Conservation (phyloP, 371 early-diverging fungal genomes). For the Haplosporangium sp. region DNA sequence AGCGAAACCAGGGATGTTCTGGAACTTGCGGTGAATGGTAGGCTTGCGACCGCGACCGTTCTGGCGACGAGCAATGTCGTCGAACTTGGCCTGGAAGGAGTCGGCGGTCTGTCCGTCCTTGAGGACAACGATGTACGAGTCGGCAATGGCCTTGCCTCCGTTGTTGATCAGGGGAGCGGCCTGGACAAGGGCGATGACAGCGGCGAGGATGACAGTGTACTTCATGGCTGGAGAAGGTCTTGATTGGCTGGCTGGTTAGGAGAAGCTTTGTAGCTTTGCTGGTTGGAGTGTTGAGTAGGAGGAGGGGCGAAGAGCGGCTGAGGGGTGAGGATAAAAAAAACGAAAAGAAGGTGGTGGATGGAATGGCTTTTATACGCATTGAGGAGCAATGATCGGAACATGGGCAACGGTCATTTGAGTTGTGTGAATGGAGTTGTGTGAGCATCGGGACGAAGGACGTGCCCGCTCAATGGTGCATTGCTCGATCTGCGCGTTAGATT, state of each 20-base stretch:
- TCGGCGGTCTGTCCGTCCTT: slow-evolving; percentile 22
- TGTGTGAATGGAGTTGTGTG: background rate
- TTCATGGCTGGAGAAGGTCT: slow-evolving; percentile 10
- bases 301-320: background rate
- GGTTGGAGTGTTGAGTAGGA: background rate
- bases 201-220: slow-evolving; percentile 27
- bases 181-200: slow-evolving; percentile 21
- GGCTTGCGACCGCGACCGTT: slow-evolving; percentile 21
- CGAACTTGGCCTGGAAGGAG: slow-evolving; percentile 21
- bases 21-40: slow-evolving; percentile 12
- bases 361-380: slow-evolving; percentile 3
- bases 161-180: slow-evolving; percentile 21
- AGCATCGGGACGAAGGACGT: background rate
- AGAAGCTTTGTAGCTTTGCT: background rate
- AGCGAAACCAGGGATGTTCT: slow-evolving; percentile 15
- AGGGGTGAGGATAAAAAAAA: slow-evolving; percentile 1
- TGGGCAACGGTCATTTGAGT: background rate
- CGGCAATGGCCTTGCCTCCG: slow-evolving; percentile 21
- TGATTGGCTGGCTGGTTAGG: background rate
- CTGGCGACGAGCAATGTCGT: slow-evolving; percentile 18
- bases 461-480: too few species aligned
- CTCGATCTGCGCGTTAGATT: too few species aligned
- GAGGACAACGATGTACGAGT: slow-evolving; percentile 39
- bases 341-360: background rate
- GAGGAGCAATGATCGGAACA: background rate